Conservation (phyloP, 768 basidiomycete species). For the Hygrocybe coccinea region DNA sequence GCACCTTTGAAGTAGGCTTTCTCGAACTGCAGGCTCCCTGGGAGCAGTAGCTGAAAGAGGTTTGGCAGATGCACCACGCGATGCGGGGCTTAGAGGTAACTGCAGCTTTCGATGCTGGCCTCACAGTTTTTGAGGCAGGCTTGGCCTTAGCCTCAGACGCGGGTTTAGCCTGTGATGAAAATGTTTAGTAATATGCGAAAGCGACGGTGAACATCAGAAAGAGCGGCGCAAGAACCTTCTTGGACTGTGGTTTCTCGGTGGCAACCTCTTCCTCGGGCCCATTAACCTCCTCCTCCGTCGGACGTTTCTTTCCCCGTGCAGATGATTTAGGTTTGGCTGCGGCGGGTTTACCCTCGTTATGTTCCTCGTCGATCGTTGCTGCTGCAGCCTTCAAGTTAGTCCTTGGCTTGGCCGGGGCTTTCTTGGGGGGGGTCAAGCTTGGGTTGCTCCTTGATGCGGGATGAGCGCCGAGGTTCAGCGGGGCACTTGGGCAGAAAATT, state of each 20-base stretch:
- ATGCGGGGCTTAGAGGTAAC: constrained; percentile 25
- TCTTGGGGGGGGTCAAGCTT: constrained; percentile 54
- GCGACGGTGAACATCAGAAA: background rate
- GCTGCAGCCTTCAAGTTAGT: constrained; percentile 44
- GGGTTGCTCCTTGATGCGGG: constrained; percentile 69
- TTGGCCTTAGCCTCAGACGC: constrained; percentile 37
- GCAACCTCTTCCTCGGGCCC: constrained; percentile 32
- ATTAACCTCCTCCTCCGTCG: constrained; percentile 35
- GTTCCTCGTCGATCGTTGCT: constrained; percentile 42
- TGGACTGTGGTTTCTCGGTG: constrained; percentile 47
- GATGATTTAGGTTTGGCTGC: constrained; percentile 15
- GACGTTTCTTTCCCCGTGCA: constrained; percentile 23
- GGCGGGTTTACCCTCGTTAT: constrained; percentile 30
- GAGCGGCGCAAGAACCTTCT: constrained; percentile 47
- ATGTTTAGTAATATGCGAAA: background rate
- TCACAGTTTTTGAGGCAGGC: constrained; percentile 38
- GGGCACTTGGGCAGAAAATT: constrained; percentile 45
- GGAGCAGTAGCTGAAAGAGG: constrained; percentile 35
- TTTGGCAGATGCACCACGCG: constrained; percentile 31
- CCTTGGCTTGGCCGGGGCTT: constrained; percentile 59
- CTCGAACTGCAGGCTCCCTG: constrained; percentile 25
- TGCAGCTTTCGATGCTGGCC: constrained; percentile 34
- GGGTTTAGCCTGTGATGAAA: constrained; percentile 29
- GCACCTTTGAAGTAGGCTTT: constrained; percentile 51
- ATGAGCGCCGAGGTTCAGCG: constrained; percentile 61